Base-by-base conservation (phyloP, 371 early-diverging fungal genomes). In the Apophysomyces elegans region DNA sequence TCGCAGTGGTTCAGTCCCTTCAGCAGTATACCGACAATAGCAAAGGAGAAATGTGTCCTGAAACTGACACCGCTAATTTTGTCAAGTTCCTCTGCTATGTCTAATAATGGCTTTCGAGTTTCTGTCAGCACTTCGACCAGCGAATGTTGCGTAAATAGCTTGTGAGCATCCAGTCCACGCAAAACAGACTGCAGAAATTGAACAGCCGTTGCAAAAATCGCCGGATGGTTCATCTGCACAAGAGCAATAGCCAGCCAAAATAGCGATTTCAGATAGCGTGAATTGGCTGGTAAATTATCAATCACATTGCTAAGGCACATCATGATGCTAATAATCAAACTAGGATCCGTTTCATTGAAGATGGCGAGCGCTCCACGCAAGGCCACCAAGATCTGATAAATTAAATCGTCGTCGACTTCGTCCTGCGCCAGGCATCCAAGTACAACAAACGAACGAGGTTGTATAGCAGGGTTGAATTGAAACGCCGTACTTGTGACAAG, bases 211-310 rank as follows among this genome's bases (percentile, higher is more conserved):
- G 83, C 74, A 78, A 93, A 93, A 39, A 94, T 78, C 8, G 84
- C 85, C 9, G 84, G 67, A 65, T 94, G 88, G 41, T 93, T 92
- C 69, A 96, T 90, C 73, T 95, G 93, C 54, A 93, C 82, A 54
- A 96, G 83, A 0, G 91, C 84, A 39, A 95, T 74, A 5, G 90
- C 93, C n/a, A 96, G 77, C 97, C 97, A 96, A 75, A 95, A 95
- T 73, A 95, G 72, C 35, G 91, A 84, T 43, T 84, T 85, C 47
- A 96, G 80, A 64, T 92, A 94, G 44, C 86, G 77, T 8, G 92
- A 91, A 62, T 87, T 87, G 3, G 76, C 80, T 16, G 92, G 87
- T 35, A 94, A 69, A 44, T 92, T 91, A 56, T 88, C 87, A 0
- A 91, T 87, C 67, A 96, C 90, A 72, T 91, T 93, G 64, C 88